These are phyloP conservation scores for Chytriomyces confervae DNA, from an alignment of 192 early-diverging fungal genomes.

Conservation along the genomic window DNA sequence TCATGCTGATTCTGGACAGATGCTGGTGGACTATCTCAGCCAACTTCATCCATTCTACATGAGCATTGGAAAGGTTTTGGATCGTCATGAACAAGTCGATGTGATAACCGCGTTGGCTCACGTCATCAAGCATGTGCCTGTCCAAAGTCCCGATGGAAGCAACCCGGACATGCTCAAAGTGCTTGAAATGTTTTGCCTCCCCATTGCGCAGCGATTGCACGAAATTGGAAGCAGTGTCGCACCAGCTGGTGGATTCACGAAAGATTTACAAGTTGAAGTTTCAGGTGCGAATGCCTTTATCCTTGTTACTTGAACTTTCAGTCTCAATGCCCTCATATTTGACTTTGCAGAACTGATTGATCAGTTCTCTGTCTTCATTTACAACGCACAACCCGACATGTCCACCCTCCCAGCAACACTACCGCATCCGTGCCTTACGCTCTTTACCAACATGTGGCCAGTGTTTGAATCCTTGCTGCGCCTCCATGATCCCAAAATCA, in stretches of 20 bases:
- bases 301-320: constrained; percentile 14
- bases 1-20: constrained; percentile 39
- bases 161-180: constrained; percentile 56
- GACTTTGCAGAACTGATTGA: constrained; percentile 54
- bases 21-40: constrained; percentile 75
- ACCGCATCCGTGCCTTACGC: constrained; percentile 68
- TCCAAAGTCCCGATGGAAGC: constrained; percentile 23
- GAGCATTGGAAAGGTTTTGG: constrained; percentile 68
- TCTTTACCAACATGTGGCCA: constrained; percentile 77
- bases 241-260: constrained; percentile 42
- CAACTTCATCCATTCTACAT: constrained; percentile 87
- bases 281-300: constrained; percentile 29
- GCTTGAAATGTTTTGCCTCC: constrained; percentile 75
- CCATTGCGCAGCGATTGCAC: constrained; percentile 76
- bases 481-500: constrained; percentile 54
- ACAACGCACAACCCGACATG: constrained; percentile 58
- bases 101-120: constrained; percentile 90
- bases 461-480: constrained; percentile 65
- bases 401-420: constrained; percentile 39
- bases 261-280: constrained; percentile 45
- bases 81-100: constrained; percentile 72
- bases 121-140: constrained; percentile 81
- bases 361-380: constrained; percentile 68
- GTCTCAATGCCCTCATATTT: constrained; percentile 39
- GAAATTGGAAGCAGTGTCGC: constrained; percentile 50